A percentile compares a stretch with the other conserved stretches of the same genome.
phyloP scores from a whole-genome alignment of 441 rosid genomes.

The Erysimum pusillum region DNA sequence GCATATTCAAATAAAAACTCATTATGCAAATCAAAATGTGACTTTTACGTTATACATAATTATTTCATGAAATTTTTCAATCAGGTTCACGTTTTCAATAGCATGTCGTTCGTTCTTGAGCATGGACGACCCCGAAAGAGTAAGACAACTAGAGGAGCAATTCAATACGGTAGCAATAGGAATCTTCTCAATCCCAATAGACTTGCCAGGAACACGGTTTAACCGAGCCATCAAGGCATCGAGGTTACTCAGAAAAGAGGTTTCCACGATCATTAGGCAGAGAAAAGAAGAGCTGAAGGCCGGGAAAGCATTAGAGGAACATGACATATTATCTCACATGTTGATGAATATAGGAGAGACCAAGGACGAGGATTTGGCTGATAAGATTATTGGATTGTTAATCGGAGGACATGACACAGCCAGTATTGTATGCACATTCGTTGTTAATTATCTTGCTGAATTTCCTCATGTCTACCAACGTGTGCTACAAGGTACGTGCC shows the following conservation, averaged over 20 bases:
- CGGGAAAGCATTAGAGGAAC: constrained; percentile 24
- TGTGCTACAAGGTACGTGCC: constrained; percentile 52
- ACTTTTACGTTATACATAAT: too few species aligned
- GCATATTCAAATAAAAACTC: too few species aligned
- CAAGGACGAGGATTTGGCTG: constrained; percentile 49
- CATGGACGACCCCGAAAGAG: constrained; percentile 46
- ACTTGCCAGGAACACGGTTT: constrained; percentile 56
- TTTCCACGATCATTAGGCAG: constrained; percentile 33
- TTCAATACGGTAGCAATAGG: constrained; percentile 45
- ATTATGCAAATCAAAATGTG: too few species aligned
- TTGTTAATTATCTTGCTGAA: constrained; percentile 54
- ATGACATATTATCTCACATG: constrained; percentile 57
- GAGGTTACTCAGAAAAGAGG: constrained; percentile 41
- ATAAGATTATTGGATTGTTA: constrained; percentile 56
- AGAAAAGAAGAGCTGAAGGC: constrained; percentile 44
- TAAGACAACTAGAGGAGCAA: constrained; percentile 32
- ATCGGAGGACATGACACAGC: constrained; percentile 61
- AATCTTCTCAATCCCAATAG: constrained; percentile 50
- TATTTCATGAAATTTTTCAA: too few species aligned
- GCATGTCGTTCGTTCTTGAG: constrained; percentile 57
- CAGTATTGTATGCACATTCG: constrained; percentile 51
- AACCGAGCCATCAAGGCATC: constrained; percentile 53
- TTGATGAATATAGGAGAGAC: constrained; percentile 34
- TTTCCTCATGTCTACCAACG: constrained; percentile 49
- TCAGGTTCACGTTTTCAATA: constrained; percentile 50